These are phyloP conservation scores for Trichoderma sp. DNA, from an alignment of 2,329 filamentous ascomycete species.

Conservation along the genomic window DNA sequence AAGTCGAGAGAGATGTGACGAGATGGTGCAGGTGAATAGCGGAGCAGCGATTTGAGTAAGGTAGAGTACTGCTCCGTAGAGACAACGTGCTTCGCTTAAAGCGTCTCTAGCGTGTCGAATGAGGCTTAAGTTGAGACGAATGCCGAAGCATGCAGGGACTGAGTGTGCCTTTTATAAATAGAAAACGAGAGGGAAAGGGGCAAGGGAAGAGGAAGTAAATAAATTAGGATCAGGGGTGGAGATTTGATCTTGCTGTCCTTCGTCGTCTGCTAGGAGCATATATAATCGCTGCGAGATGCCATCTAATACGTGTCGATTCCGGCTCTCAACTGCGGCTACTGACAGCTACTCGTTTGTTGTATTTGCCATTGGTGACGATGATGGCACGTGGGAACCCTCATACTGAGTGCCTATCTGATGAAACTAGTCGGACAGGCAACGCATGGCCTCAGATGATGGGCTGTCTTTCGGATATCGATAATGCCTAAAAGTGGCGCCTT, in stretches of 20 bases:
- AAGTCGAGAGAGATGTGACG: background rate
- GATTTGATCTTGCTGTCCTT: background rate
- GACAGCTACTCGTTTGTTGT: background rate
- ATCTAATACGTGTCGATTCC: background rate
- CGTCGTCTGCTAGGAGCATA: background rate
- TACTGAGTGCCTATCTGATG: background rate
- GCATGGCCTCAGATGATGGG: background rate
- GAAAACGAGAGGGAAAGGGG: constrained; percentile 5
- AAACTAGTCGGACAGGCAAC: background rate
- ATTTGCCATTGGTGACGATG: background rate
- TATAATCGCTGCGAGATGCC: background rate
- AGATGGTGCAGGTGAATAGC: background rate
- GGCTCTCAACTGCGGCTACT: background rate
- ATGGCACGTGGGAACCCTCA: background rate
- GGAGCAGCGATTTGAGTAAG: background rate
- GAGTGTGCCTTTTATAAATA: constrained; percentile 5
- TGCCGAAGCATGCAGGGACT: constrained; percentile 7
- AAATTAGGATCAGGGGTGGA: constrained; percentile 5
- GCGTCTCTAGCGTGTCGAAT: background rate
- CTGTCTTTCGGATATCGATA: background rate
- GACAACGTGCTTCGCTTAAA: background rate
- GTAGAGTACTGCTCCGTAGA: too few relatives aligned
- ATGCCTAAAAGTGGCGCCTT: constrained; percentile 6
- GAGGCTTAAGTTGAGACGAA: constrained; percentile 5
- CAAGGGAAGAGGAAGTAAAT: constrained; percentile 4